These are phyloP conservation scores for Psilocybe subaeruginosa DNA, from an alignment of 768 basidiomycete species.

Conservation along the genomic window DNA sequence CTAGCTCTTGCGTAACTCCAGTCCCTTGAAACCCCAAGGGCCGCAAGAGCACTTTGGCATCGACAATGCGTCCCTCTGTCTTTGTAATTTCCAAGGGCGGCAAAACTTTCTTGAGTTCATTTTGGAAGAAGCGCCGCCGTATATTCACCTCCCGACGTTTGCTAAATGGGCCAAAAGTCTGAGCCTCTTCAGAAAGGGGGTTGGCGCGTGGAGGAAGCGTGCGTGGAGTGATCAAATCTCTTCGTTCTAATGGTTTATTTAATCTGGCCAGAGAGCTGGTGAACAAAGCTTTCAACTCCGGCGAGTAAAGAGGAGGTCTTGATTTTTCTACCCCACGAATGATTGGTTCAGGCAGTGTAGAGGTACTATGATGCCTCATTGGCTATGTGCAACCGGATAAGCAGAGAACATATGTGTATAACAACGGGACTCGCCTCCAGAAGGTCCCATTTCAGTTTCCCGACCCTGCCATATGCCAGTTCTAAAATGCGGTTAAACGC, in stretches of 20 bases:
- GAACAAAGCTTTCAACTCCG: slow-evolving; percentile 65
- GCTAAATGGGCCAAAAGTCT: slow-evolving; percentile 65
- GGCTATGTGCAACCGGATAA: slow-evolving; percentile 41
- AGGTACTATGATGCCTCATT: slow-evolving; percentile 49
- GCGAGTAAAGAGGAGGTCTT: slow-evolving; percentile 67
- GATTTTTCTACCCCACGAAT: slow-evolving; percentile 55
- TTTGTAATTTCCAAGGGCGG: slow-evolving; percentile 55
- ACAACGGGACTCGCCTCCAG: slow-evolving; percentile 51
- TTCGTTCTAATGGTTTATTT: slow-evolving; percentile 44
- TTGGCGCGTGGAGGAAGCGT: slow-evolving; percentile 60
- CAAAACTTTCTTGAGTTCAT: slow-evolving; percentile 54
- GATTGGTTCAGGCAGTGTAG: slow-evolving; percentile 45
- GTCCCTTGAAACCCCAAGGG: slow-evolving; percentile 43
- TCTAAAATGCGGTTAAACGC: slow-evolving; percentile 65
- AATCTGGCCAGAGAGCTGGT: slow-evolving; percentile 49
- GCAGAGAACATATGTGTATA: background rate
- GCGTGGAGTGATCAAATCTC: slow-evolving; percentile 51
- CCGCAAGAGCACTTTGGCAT: background rate
- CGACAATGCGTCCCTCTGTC: background rate
- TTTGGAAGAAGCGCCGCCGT: slow-evolving; percentile 64
- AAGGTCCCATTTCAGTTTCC: slow-evolving; percentile 69
- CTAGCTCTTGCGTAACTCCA: slow-evolving; percentile 46
- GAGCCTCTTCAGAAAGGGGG: slow-evolving; percentile 59
- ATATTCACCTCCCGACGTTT: slow-evolving; percentile 77
- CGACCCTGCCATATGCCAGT: slow-evolving; percentile 76